These are phyloP conservation scores for Apiospora pterosperma DNA, from an alignment of 2,329 filamentous ascomycete species.

Conservation along the genomic window DNA sequence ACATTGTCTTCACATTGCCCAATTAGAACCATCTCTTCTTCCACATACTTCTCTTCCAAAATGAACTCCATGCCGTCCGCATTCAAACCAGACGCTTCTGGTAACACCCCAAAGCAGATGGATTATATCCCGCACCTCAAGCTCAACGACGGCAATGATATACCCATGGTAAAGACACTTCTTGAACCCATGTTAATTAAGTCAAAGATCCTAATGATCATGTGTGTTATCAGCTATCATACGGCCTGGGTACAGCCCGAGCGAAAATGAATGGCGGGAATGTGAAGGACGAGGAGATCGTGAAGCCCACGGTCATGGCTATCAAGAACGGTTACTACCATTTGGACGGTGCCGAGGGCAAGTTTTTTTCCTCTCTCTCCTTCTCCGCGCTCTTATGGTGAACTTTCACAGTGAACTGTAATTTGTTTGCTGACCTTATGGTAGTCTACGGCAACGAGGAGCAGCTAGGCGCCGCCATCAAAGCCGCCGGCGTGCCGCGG, in stretches of 20 bases:
- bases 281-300: slow-evolving; percentile 52
- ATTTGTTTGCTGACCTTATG: background rate
- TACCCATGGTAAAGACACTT: slow-evolving; percentile 59
- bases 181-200: background rate
- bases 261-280: slow-evolving; percentile 51
- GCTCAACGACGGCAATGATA: slow-evolving; percentile 70
- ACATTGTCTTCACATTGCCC: background rate
- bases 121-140: slow-evolving; percentile 55
- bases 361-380: no score
- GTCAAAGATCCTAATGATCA: background rate
- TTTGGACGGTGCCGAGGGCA: slow-evolving; percentile 71
- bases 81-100: slow-evolving; percentile 36
- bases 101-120: slow-evolving; percentile 36
- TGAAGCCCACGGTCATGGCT: slow-evolving; percentile 53
- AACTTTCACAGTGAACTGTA: no score
- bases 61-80: slow-evolving; percentile 42
- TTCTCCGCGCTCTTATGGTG: no score
- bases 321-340: slow-evolving; percentile 69
- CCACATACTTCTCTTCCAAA: background rate
- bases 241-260: slow-evolving; percentile 68
- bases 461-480: slow-evolving; percentile 70
- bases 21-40: background rate
- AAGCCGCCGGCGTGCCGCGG: slow-evolving; percentile 60
- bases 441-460: slow-evolving; percentile 61
- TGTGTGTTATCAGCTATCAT: slow-evolving; percentile 51